Base-by-base conservation (phyloP, 352 stramenopile genomes). In the Phytophthora pini region DNA sequence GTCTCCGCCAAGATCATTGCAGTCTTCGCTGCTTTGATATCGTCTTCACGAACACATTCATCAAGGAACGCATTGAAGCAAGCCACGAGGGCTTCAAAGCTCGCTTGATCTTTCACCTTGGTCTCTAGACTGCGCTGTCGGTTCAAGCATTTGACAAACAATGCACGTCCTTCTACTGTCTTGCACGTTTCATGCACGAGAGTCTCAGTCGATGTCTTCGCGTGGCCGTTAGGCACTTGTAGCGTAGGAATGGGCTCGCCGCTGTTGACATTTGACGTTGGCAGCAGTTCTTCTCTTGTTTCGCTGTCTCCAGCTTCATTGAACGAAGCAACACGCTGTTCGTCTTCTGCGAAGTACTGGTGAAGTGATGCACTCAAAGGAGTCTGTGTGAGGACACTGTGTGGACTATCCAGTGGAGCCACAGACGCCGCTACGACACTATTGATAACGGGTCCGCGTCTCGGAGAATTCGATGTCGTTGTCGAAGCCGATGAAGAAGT, bases 1-100 rank as follows among this genome's bases (percentile, higher is more conserved):
- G 87, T 95, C 47, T 93, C 87, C 1, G 87, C 83, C 24, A 95
- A 73, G 38, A 95, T 95, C 84, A 95, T 95, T 29, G 87, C 87
- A 1, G 85, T 95, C 72, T 95, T 95, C 44, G 87, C 85, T 2
- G 86, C 84, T 58, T 94, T 94, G 41, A 93, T 79, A 56, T 95
- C 85, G 46, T 92, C 84, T 54, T 94, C 77, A 31, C 70, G 80
- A 15, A 92, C 76, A 45, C 87, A 95, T 31, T 87, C 76, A 55
- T 90, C 77, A 1, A 95, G 64, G 55, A 94, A 95, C 9, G 72
- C 74, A 54, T 90, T 66, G 44, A 93, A 93, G 57, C 85, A 94
- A 27, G 63, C 41, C 1, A 91, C 80, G 0, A 95, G 68, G 8
- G 59, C 72, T 31, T 87, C 70, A 22, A 95, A 95, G 59, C 78